Base-by-base conservation (phyloP, 164 flowering plant genomes). In the Aristolochia californica region DNA sequence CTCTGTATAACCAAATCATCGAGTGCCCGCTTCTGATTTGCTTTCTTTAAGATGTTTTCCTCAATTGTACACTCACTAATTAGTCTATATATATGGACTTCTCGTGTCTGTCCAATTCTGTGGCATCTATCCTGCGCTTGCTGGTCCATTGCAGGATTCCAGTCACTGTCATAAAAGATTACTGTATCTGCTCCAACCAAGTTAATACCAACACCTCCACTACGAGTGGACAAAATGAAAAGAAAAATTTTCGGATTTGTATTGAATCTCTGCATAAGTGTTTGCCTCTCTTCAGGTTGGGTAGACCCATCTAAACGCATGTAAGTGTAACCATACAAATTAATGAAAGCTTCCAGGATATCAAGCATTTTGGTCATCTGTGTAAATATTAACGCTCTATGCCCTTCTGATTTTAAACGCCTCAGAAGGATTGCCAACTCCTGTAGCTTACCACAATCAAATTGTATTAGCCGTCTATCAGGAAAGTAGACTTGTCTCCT, bases 301-400 rank as follows among this genome's bases (percentile, higher is more conserved):
- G 99, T 93, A 34, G 99, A 93, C 52, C 99, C 99, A 82, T 93
- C 99, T 51, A 93, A 80, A 21, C 99, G 96, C 99, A 93, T 85
- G 64, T 93, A 93, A 38, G 99, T 93, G 58, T 93, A 93, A 50
- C 97, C 99, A 76, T 93, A 93, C 69, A 93, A 69, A 70, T 73
- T 93, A 30, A 93, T 93, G 71, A 93, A 93, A 40, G 93, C 88
- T 79, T 93, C 99, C 75, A 93, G 77, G 16, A 90, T 64, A 68
- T 94, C 99, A 67, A 94, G 99, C 99, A 94, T 85, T 73, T 90
- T 94, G 43, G 99, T 94, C 99, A 94, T 94, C 56, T 94, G 99
- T 13, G 99, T 94, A 63, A 94, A 94, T 68, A 94, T 94, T 38
- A 94, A 72, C 45, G 97, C 99, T 52, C 99, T 74, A 65, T 94